Evolutionary conservation across 1,139 yeast species (phyloP), one percentile per base, ranked within the genome.

Genomic region (Blastobotrys apis): DNA sequence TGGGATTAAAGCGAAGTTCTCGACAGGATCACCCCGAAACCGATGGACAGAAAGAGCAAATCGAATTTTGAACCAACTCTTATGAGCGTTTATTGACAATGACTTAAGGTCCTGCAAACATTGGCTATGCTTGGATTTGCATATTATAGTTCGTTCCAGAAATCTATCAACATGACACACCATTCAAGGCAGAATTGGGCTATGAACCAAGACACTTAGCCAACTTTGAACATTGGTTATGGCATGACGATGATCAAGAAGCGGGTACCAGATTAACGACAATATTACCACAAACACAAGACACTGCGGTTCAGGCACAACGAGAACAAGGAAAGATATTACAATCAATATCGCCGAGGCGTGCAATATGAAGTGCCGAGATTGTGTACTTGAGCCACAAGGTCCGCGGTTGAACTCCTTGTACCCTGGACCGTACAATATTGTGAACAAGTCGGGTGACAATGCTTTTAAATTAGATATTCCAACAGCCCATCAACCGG

Each of bases 11-110:
- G 23, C 32, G 6, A 22, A 23, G 15, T 32, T 39, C 25, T 39
- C 42, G 2, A 33, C 42, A 17, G 37, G 32, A 32, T 9, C 42
- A 39, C 32, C 37, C 42, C 5, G 37, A 39, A 26, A 39, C 42
- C 3, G 42, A 39, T 15, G 37, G 42, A 21, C 42, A 32, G 37
- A 39, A 22, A 4, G 37, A 39, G 26, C 26, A 22, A 39, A 26
- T 21, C 5, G 17, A 19, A 4, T 20, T 5, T 10, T 5, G 15
- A 13, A 4, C 12, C 30, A 26, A 15, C 9, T 35, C 5, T 13
- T 35, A 5, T 5, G 31, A 25, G 10, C 30, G 4, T 10, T 25
- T 5, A 31, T 23, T 5, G 8, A 25, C 8, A 16, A 35, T 4
- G 12, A 23, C 31, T 12, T 15, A 4, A 4, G 9, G 15, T 9